Evolutionary conservation across 2,329 filamentous ascomycete genomes (phyloP).

Genomic region (Microcyclospora tardicrescens): DNA sequence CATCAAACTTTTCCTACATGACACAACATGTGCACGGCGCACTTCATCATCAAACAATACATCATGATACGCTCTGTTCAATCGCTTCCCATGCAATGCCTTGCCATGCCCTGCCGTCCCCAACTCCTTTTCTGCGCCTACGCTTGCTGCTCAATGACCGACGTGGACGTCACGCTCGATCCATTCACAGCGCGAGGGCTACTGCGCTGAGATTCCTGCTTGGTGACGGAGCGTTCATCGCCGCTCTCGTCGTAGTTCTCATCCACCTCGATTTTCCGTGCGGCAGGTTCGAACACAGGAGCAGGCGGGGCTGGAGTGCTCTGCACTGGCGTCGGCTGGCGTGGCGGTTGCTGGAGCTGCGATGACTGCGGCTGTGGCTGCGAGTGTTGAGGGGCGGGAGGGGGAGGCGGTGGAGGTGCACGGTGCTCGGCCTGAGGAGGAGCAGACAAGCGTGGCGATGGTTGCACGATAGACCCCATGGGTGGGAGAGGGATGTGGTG

Average conservation of each 20-base stretch:
- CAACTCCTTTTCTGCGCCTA: background rate
- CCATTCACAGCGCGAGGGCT: slow-evolving; percentile 23
- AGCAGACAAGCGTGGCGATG: slow-evolving; percentile 41
- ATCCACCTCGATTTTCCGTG: slow-evolving; percentile 90
- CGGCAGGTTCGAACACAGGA: slow-evolving; percentile 63
- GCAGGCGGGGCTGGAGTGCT: slow-evolving; percentile 5
- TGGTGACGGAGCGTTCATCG: slow-evolving; percentile 53
- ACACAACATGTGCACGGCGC: too few relatives aligned
- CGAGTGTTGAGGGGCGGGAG: slow-evolving; percentile 24
- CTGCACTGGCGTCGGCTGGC: background rate
- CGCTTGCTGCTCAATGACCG: too few relatives aligned
- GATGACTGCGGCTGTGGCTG: slow-evolving; percentile 30
- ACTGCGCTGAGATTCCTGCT: slow-evolving; percentile 33
- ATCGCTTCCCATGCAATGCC: background rate
- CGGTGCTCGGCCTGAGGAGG: slow-evolving; percentile 32
- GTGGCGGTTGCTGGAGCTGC: slow-evolving; percentile 27
- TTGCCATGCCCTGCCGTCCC: background rate
- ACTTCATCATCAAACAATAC: too few relatives aligned
- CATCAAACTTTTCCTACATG: too few relatives aligned
- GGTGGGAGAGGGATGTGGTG: slow-evolving; percentile 62
- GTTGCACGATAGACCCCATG: slow-evolving; percentile 32
- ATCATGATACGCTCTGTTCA: too few relatives aligned
- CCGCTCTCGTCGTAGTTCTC: slow-evolving; percentile 94
- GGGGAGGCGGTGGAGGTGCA: slow-evolving; percentile 31
- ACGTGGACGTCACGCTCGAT: too few relatives aligned